Evolutionary conservation across 1,284 basidiomycete genomes (phyloP).

Genomic region (Ceraceosorus bombacis): DNA sequence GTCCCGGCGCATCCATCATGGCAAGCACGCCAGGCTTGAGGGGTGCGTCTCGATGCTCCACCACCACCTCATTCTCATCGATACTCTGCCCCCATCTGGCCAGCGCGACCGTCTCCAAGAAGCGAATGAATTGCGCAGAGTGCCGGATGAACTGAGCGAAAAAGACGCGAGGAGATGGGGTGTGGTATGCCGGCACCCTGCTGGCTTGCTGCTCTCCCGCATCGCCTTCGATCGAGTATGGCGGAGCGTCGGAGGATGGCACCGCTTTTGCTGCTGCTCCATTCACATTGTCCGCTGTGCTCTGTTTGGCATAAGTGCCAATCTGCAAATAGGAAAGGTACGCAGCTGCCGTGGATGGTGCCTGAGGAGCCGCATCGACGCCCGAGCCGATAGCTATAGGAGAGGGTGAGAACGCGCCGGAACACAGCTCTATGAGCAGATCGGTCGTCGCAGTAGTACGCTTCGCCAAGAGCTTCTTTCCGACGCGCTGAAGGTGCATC

Average conservation of each 20-base stretch:
- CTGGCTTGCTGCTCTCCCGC: not conserved
- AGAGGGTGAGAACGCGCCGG: slow-evolving; percentile 53
- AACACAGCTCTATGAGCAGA: slow-evolving; percentile 84
- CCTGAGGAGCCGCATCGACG: slow-evolving; percentile 6
- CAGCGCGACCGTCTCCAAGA: slow-evolving; percentile 77
- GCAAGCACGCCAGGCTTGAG: slow-evolving; percentile 15
- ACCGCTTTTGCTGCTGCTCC: no score
- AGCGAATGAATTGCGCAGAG: slow-evolving; percentile 70
- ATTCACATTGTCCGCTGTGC: slow-evolving; percentile 6
- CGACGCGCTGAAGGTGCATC: slow-evolving; percentile 44
- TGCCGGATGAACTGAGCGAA: slow-evolving; percentile 94
- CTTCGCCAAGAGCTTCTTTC: slow-evolving; percentile 60
- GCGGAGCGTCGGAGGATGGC: not conserved
- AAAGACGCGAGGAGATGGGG: slow-evolving; percentile 75
- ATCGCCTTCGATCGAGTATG: slow-evolving; percentile 13
- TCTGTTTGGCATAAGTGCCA: slow-evolving; percentile 18
- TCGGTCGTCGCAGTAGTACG: slow-evolving; percentile 81
- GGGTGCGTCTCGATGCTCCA: not conserved
- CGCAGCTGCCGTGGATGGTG: slow-evolving; percentile 18
- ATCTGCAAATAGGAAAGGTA: slow-evolving; percentile 32
- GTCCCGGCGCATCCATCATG: slow-evolving; percentile 4
- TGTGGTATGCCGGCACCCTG: slow-evolving; percentile 50
- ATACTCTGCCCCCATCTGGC: slow-evolving; percentile 73
- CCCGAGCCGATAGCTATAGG: slow-evolving; percentile 8
- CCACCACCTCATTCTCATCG: slow-evolving; percentile 5